Conservation (phyloP, 78 protist genomes). For the Dictyostelium discoideum region DNA sequence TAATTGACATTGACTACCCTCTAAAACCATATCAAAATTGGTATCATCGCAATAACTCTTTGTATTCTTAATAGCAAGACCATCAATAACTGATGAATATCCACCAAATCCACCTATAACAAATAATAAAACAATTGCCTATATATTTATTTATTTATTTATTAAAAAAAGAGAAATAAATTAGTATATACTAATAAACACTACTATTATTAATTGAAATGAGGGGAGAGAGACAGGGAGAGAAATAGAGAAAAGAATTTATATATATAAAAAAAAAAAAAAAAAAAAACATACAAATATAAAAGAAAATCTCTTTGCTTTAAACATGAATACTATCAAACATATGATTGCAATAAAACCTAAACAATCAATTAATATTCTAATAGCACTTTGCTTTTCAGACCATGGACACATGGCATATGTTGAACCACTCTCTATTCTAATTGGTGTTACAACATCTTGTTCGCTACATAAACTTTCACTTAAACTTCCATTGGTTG, state of each 20-base stretch:
- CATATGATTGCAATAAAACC: neutral
- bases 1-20: neutral
- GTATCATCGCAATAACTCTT: neutral
- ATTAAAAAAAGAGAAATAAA: neutral
- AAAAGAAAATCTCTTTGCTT: neutral
- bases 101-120: constrained; percentile 6
- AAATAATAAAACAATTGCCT: neutral
- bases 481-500: neutral
- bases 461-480: neutral
- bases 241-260: neutral
- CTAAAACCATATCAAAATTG: neutral
- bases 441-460: neutral
- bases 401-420: neutral
- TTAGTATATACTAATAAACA: too few species aligned
- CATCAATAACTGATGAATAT: constrained; percentile 8
- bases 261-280: too few species aligned
- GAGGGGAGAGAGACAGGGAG: too few species aligned
- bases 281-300: neutral
- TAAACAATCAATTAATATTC: neutral
- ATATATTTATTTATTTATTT: neutral
- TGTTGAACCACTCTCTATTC: neutral
- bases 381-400: neutral
- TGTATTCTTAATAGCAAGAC: neutral
- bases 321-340: neutral
- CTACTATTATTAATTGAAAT: too few species aligned